Evolutionary conservation across 2,329 filamentous ascomycete genomes (phyloP), one percentile per base, ranked within the genome.

Genomic region (Penicillium sp.): DNA sequence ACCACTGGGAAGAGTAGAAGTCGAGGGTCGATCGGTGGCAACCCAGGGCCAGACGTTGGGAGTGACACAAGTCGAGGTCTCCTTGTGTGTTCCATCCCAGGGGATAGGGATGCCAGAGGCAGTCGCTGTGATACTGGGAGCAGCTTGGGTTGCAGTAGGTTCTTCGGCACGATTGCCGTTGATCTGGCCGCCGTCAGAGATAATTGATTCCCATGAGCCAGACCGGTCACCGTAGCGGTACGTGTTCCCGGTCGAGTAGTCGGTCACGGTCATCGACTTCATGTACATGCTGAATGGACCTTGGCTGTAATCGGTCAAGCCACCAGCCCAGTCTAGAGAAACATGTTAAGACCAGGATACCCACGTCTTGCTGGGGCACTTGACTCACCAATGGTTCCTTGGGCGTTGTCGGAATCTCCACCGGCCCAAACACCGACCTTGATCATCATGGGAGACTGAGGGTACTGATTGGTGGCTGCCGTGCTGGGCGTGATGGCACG

Each of bases 401-500:
- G 67, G 1, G 83, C 64, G 68, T 97, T 96, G 23, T 76, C 77
- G 0, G 88, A 71, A 68, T 97, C 93, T 58, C 93, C 93, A 62
- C 89, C 93, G 43, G 88, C 84, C 93, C 93, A 98, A 46, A 86
- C 76, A 50, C 93, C 93, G 59, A 97, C 83, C 70, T 91, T 94
- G 71, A 97, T 74, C 70, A 89, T 86, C 89, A 95, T 95, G 3
- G 93, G 93, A 0, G 89, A 89, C 72, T 98, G 93, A 6, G 93
- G 93, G 65, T 94, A 98, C 69, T 95, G 87, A 52, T 64, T 61
- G 31, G 77, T 64, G 51, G 84, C 79, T 49, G 90, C 87, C 42
- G 87, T 82, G 40, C 72, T 75, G 32, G 81, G 79, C 38, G 78
- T 82, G 48, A 96, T 77, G 9, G 86, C 86, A 49, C 93, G 85